Conservation (phyloP, 1,284 basidiomycete species). For the Anthracocystis panici-leucophaei region DNA sequence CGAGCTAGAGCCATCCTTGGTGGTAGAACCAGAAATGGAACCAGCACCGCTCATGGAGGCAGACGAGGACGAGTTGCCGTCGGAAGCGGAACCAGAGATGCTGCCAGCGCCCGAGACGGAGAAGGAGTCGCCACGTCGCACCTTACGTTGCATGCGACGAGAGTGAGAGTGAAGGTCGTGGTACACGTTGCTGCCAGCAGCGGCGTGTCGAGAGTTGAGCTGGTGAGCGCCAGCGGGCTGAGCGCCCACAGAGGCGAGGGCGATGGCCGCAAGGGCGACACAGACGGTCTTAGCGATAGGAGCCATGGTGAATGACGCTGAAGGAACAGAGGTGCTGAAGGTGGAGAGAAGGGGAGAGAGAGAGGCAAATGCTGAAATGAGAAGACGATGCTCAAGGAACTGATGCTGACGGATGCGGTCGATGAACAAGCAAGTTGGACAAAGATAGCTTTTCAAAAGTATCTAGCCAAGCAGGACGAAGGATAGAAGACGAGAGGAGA, state of each 20-base stretch:
- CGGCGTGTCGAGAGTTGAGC: slow-evolving; percentile 44
- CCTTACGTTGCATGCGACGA: slow-evolving; percentile 54
- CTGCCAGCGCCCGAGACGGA: slow-evolving; percentile 30
- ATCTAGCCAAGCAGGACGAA: slow-evolving; percentile 13
- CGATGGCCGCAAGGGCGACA: slow-evolving; percentile 47
- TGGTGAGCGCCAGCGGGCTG: slow-evolving; percentile 49
- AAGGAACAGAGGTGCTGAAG: neutral
- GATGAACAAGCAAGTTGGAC: slow-evolving; percentile 9
- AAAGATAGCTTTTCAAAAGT: slow-evolving; percentile 31
- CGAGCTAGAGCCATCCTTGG: slow-evolving; percentile 24
- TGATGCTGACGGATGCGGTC: slow-evolving; percentile 1
- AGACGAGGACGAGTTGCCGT: slow-evolving; percentile 16
- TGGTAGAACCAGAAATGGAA: slow-evolving; percentile 32
- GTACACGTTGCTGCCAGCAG: slow-evolving; percentile 53
- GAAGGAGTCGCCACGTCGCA: slow-evolving; percentile 39
- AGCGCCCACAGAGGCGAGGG: slow-evolving; percentile 36
- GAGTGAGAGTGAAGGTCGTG: slow-evolving; percentile 53
- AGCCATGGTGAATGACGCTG: slow-evolving; percentile 37
- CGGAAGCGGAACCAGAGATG: slow-evolving; percentile 12
- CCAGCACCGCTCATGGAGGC: slow-evolving; percentile 26
- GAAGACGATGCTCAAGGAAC: slow-evolving; percentile 9
- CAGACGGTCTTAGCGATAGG: slow-evolving; percentile 56
- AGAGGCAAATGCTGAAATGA: slow-evolving; percentile 2
- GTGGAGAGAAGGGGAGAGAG: neutral
- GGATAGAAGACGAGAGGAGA: slow-evolving; percentile 2